A percentile compares a stretch with the other conserved stretches of the same genome.
These are phyloP conservation scores for Petunia hybrid DNA, from an alignment of 305 asterid species.

Conservation along the genomic window DNA sequence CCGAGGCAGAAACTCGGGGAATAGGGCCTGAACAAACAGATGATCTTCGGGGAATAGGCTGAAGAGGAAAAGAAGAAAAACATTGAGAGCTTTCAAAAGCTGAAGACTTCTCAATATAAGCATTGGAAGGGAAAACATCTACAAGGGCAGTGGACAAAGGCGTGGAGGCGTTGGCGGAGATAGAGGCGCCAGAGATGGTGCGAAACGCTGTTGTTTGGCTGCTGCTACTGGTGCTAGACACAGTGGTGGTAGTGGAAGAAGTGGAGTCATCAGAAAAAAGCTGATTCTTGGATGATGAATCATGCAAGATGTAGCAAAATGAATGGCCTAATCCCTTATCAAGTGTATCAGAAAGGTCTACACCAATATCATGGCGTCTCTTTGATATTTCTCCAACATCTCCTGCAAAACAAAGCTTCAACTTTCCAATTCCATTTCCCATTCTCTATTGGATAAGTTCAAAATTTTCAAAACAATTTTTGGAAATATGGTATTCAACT, in stretches of 20 bases:
- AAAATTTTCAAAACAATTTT: background rate
- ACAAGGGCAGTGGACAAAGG: slow-evolving; percentile 73
- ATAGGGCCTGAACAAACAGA: slow-evolving; percentile 74
- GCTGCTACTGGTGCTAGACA: slow-evolving; percentile 25
- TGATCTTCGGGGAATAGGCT: slow-evolving; percentile 72
- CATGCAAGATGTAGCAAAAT: slow-evolving; percentile 77
- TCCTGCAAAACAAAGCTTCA: slow-evolving; percentile 75
- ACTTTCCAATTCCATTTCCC: slow-evolving; percentile 77
- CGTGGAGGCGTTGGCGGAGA: slow-evolving; percentile 89
- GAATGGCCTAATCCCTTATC: slow-evolving; percentile 94
- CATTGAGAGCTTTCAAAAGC: slow-evolving; percentile 77
- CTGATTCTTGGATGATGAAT: slow-evolving; percentile 50
- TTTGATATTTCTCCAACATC: slow-evolving; percentile 82
- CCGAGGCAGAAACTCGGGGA: slow-evolving; percentile 43
- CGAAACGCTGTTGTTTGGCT: slow-evolving; percentile 52
- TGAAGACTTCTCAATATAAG: slow-evolving; percentile 64
- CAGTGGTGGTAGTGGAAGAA: slow-evolving; percentile 42
- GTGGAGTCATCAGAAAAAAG: slow-evolving; percentile 49
- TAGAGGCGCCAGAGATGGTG: slow-evolving; percentile 89
- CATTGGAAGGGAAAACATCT: slow-evolving; percentile 39
- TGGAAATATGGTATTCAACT: background rate
- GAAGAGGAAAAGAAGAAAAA: slow-evolving; percentile 82
- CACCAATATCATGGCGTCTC: slow-evolving; percentile 59
- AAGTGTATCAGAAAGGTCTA: slow-evolving; percentile 49
- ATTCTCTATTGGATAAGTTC: slow-evolving; percentile 32